Evolutionary conservation across 208 protist species (phyloP).

Genomic region (Trypanosoma vivax): DNA sequence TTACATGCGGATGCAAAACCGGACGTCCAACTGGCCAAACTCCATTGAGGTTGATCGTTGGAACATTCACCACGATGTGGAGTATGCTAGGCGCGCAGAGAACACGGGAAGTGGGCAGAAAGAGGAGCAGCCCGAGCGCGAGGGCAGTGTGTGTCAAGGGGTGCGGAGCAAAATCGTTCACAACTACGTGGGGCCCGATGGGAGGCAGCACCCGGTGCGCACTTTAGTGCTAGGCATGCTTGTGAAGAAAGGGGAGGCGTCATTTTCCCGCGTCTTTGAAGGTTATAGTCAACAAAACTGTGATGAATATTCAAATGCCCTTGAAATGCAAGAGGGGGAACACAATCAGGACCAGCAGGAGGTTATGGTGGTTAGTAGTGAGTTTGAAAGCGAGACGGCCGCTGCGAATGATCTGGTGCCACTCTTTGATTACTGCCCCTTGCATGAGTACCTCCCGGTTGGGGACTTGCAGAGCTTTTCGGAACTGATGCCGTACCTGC

Average conservation of each 20-base stretch:
- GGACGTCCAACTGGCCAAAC: conserved; percentile 49
- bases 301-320: too few relatives aligned
- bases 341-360: too few relatives aligned
- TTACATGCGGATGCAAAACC: conserved; percentile 73
- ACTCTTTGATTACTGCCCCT: conserved; percentile 44
- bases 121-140: not conserved
- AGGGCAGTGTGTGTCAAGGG: too few relatives aligned
- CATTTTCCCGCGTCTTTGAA: too few relatives aligned
- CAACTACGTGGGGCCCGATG: conserved; percentile 16
- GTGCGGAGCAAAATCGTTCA: too few relatives aligned
- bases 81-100: not conserved
- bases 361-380: too few relatives aligned
- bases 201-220: conserved; percentile 33
- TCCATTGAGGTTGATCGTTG: conserved; percentile 72
- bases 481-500: conserved; percentile 46
- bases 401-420: conserved; percentile 32
- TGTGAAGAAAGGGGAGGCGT: conserved; percentile 33
- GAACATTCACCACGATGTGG: conserved; percentile 34
- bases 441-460: conserved; percentile 54
- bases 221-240: conserved; percentile 48
- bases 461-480: conserved; percentile 29
- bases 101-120: not conserved
- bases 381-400: too few relatives aligned
- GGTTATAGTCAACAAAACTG: too few relatives aligned
- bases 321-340: too few relatives aligned